Base-by-base conservation (phyloP, 805 yeast genomes). In the Teunomyces kruisii region DNA sequence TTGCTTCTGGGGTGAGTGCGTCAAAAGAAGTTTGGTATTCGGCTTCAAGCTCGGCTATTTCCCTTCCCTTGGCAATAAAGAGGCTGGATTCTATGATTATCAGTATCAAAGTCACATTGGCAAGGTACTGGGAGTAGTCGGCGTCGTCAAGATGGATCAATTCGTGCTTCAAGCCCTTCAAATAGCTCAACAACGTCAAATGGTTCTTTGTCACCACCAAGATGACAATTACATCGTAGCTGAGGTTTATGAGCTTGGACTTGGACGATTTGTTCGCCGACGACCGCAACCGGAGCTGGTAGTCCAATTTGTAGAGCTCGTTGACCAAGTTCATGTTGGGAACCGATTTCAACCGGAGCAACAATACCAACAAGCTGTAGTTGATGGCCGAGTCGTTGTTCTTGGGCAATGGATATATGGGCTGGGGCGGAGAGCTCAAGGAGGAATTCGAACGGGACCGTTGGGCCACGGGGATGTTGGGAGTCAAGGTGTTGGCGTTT, bases 301-400 rank as follows among this genome's bases (percentile, higher is more conserved):
- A 51, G 14, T 32, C 45, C 26, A 76, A 60, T 45, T 67, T 69
- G 57, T 74, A 78, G 32, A 70, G 55, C 38, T 71, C 78, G 45
- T 74, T 75, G 16, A 77, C 63, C 16, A 75, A 52, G 22, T 59
- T 53, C 46, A 75, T 43, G 45, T 68, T 74, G 5, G 79, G 73
- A 1, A 71, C 65, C 26, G 74, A 64, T 46, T 69, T 75, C 42
- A 78, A 59, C 43, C 78, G 58, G 27, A 73, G 59, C 19, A 78
- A 44, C 16, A 74, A 48, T 31, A 54, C 47, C 19, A 71, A 47
- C 29, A 71, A 51, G 43, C 51, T 53, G 49, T 62, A 57, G 9
- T 55, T 49, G n/a, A 70, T 60, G 7, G 37, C 28, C 6, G 62
- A 54, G 26, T 62, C 56, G 32, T 67, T 68, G 43, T 68, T 68